Evolutionary conservation across 371 early-diverging fungal species (phyloP), one percentile per base, ranked within the genome.

Genomic region (Lichtheimia hyalospora): DNA sequence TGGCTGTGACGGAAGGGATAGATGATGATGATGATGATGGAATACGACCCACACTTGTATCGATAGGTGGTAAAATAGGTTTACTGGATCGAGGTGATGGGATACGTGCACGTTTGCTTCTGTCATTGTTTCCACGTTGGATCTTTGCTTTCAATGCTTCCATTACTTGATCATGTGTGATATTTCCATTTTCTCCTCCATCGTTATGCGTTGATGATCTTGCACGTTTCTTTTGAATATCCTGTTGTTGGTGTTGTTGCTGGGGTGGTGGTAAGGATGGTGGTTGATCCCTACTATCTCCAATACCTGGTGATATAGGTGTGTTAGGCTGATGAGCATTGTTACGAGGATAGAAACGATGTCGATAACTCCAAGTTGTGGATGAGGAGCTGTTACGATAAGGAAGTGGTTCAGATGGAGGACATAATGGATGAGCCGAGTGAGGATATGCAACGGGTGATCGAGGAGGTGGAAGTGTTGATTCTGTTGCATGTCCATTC

Each of bases 131-230:
- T 0, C 73, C 68, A 54, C 75, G 62, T 62, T 74, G 70, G 3
- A 78, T 70, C 49, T 78, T 78, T 3, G 78, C 78, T 51, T 78
- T 78, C 24, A 78, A 56, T 20, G 75, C 78, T 57, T 78, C 78
- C 78, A 78, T 78, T 0, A 78, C 78, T 49, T 73, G 67, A 46
- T 72, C 62, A 21, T 74, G 78, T 3, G 66, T 58, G 14, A 66
- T n/a, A 20, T 62, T 61, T 10, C 68, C 62, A 4, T 53, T 3
- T 25, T 23, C 27, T 5, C 28, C 15, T 40, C 16, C 41, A 14
- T 16, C n/a, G 16, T 57, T 44, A 42, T 43, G 39, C n/a, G 40
- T 18, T 40, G 24, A 59, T 7, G 10, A 21, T 14, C 49, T 20
- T 14, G 21, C n/a, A 24, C 52, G 18, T 39, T 51, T 51, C 20